Evolutionary conservation across 495 filamentous ascomycete species (phyloP), one percentile per base, ranked within the genome.

Genomic region (Penicillium soppii): DNA sequence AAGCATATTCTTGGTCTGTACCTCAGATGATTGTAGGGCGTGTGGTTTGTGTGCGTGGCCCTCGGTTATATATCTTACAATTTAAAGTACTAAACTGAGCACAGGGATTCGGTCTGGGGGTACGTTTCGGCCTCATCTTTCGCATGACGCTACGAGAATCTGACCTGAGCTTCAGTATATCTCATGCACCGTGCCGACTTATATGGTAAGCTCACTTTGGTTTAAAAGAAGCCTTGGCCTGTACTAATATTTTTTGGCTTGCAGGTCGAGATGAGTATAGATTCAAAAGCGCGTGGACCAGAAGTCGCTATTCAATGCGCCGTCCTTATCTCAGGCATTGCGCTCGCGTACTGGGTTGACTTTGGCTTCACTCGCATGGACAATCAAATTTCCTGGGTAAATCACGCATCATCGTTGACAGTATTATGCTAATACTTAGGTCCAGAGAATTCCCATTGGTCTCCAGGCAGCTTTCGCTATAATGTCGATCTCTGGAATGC

Each of bases 381-480:
- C 21, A 55, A 38, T 35, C 65, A 72, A 42, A 22, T 65, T 27
- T 58, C 56, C 15, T 69, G 64, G 55, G 43, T 53, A 15, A 16
- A 16, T 21, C 23, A 22, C 9, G 5, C 23, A n/a, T 47, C 7
- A 32, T 22, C 7, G 9, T 8, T 7, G 1, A 8, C 13, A 2
- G 26, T 27, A 27, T 29, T 35, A 12, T 3, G 3, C 32, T 10
- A 12, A 2, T 2, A 15, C 32, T 35, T 2, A 35, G 1, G 9
- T 26, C 8, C 17, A 52, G 71, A 44, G 72, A 13, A 49, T 74
- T 32, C 72, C 71, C 9, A 60, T 76, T 7, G 65, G 63, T 9
- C 57, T 76, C 29, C 68, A 73, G 49, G 50, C 58, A 16, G 33
- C 68, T 30, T 71, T 72, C 42, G 62, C 62, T n/a, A 39, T 70